phyloP scores from a whole-genome alignment of 2,329 filamentous ascomycete species.

The Tolypocladium album region DNA sequence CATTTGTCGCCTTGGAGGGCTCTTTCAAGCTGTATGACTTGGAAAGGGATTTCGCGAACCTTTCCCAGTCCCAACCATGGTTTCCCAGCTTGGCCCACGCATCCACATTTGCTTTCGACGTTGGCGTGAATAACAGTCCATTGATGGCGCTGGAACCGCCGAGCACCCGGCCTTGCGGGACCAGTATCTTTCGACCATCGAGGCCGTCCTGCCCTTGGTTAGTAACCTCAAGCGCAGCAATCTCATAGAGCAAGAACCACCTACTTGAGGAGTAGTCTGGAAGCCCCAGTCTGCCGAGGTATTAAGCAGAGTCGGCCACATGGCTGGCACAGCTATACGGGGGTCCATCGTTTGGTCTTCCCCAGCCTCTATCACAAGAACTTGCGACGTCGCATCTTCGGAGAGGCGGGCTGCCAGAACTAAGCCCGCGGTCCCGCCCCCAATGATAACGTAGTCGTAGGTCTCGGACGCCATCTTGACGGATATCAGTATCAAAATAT shows the following conservation, averaged over 20 bases:
- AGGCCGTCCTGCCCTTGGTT: neutral
- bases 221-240: neutral
- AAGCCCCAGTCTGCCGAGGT: neutral
- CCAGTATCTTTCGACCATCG: neutral
- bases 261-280: neutral
- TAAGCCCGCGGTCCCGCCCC: neutral
- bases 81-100: neutral
- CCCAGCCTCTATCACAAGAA: neutral
- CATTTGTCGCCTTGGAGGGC: neutral
- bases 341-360: neutral
- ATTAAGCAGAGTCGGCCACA: neutral
- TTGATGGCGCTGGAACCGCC: neutral
- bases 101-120: neutral
- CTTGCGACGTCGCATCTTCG: neutral
- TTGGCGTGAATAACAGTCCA: neutral
- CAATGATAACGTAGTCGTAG: neutral
- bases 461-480: neutral
- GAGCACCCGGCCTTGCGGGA: neutral
- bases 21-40: neutral
- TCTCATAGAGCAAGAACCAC: too few relatives aligned
- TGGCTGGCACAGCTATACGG: neutral
- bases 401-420: neutral
- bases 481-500: neutral
- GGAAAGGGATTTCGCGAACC: neutral
- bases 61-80: neutral